phyloP scores from a whole-genome alignment of 345 rosid genomes.

The Garcia nutans region DNA sequence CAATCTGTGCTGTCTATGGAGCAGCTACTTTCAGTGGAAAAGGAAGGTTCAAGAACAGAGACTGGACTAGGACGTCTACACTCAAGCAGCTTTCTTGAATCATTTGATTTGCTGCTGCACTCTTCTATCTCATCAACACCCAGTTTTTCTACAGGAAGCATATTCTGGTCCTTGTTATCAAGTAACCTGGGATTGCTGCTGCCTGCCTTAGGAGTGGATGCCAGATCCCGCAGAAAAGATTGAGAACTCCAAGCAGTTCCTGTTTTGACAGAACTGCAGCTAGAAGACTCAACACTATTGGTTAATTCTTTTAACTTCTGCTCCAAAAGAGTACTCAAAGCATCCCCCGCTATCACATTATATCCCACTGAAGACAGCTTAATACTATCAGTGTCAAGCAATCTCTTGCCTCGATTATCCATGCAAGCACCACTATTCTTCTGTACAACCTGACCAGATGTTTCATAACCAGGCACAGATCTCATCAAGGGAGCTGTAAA shows the following conservation, averaged over 20 bases:
- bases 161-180: conserved; percentile 21
- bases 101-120: conserved; percentile 34
- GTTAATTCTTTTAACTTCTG: conserved; percentile 78
- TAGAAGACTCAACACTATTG: conserved; percentile 52
- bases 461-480: conserved; percentile 35
- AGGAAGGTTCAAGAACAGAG: conserved; percentile 60
- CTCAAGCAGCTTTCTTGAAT: conserved; percentile 34
- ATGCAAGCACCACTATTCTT: conserved; percentile 26
- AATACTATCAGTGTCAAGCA: conserved; percentile 44
- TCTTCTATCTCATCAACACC: conserved; percentile 48
- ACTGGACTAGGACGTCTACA: conserved; percentile 65
- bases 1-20: conserved; percentile 59
- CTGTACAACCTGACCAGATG: conserved; percentile 35
- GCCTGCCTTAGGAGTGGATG: conserved; percentile 20
- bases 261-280: conserved; percentile 35
- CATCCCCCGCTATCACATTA: conserved; percentile 75
- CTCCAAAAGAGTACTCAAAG: conserved; percentile 77
- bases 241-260: conserved; percentile 37
- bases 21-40: conserved; percentile 61
- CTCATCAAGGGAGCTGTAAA: conserved; percentile 70
- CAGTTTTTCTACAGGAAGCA: conserved; percentile 17
- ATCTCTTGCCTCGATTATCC: conserved; percentile 44
- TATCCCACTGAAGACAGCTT: conserved; percentile 52
- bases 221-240: conserved; percentile 30
- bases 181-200: conserved; percentile 19